Conservation (phyloP, 2,329 filamentous ascomycete species). For the Aspergillus fumigatus region DNA sequence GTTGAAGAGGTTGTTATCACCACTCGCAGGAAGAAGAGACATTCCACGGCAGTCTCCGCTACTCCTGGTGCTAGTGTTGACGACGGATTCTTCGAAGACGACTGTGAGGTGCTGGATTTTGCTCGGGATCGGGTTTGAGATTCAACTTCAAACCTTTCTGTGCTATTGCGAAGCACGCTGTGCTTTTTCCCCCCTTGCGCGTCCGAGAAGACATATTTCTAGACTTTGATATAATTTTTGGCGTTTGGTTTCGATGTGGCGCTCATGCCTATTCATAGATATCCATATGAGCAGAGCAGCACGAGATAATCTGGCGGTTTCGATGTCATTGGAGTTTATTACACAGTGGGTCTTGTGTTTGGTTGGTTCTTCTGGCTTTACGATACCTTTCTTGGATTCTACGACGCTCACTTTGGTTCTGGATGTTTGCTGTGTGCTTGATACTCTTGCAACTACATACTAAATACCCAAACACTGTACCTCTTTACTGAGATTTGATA, state of each 20-base stretch:
- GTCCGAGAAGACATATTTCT: neutral
- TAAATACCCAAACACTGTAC: slow-evolving; percentile 10
- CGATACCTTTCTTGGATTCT: neutral
- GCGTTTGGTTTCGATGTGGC: neutral
- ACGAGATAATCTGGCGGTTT: neutral
- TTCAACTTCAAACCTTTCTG: neutral
- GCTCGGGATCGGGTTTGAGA: slow-evolving; percentile 54
- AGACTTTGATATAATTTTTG: neutral
- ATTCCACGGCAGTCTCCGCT: slow-evolving; percentile 23
- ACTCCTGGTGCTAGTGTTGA: slow-evolving; percentile 46
- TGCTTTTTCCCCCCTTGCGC: neutral
- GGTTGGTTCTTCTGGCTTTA: neutral
- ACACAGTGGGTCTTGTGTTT: neutral
- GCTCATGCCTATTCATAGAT: neutral
- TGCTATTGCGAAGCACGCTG: neutral
- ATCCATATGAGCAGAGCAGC: neutral
- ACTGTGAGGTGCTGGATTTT: slow-evolving; percentile 88
- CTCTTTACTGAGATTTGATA: slow-evolving; percentile 3
- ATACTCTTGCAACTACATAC: slow-evolving; percentile 9
- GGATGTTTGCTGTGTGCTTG: neutral
- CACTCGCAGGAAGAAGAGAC: slow-evolving; percentile 64
- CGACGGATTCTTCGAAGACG: slow-evolving; percentile 84
- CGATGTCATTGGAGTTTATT: neutral
- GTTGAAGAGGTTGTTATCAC: slow-evolving; percentile 79
- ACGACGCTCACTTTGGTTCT: neutral